Conservation (phyloP, 768 basidiomycete genomes). For the Russula vinacea region DNA sequence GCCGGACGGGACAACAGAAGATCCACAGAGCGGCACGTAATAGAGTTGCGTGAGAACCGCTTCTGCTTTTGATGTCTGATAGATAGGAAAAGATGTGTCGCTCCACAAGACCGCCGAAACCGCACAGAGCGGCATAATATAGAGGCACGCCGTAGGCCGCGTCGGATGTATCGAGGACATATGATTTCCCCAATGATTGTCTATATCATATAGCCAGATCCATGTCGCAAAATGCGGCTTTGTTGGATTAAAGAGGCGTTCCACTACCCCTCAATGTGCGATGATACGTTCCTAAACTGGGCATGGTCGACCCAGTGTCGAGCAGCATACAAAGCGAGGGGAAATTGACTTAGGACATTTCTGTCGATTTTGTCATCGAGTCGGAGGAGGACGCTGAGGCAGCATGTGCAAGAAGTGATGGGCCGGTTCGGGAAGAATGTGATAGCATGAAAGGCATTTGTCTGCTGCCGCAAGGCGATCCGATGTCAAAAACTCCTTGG, state of each 20-base stretch:
- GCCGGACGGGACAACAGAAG: no score
- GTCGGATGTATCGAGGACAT: neutral
- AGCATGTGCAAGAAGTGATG: neutral
- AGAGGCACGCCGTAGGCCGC: neutral
- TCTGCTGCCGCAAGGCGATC: neutral
- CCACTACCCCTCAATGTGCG: neutral
- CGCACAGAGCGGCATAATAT: neutral
- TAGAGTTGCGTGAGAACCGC: no score
- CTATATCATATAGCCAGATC: neutral
- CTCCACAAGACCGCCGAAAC: neutral
- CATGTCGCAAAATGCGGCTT: neutral
- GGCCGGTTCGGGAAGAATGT: neutral
- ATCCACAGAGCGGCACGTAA: no score
- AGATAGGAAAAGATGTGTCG: neutral
- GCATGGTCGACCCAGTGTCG: neutral
- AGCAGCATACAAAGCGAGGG: neutral
- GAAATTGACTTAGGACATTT: neutral
- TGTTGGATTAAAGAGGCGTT: neutral
- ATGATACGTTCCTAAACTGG: neutral
- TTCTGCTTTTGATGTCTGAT: neutral
- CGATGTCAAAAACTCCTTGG: neutral
- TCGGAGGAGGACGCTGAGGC: neutral
- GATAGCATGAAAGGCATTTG: neutral
- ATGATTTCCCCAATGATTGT: neutral
- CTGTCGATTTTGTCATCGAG: neutral